Base-by-base conservation (phyloP, 306 rosid genomes). In the Casuarina cunninghamiana region DNA sequence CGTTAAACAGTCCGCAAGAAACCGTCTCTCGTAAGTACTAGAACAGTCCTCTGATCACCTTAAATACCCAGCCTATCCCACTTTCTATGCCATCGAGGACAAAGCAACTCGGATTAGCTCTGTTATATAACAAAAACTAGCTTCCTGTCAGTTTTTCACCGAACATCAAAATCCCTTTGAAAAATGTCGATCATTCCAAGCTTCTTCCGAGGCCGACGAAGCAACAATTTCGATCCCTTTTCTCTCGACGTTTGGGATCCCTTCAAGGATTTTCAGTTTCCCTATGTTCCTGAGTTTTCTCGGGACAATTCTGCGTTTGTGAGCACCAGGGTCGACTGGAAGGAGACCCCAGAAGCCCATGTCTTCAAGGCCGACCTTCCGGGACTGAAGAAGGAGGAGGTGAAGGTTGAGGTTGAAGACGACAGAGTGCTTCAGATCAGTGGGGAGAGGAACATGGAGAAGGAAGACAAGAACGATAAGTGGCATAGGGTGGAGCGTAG, bases 271-370 rank as follows among this genome's bases (percentile, higher is more conserved):
- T 77, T 81, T 38, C 61, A 57, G 0, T 42, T 58, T 9, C 6
- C 75, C 38, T 3, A 2, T 38, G 58, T 78, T 45, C 73, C 87
- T 2, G 77, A 78, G 45, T 44, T 75, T 65, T 70, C 75, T 32
- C 54, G n/a, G 26, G 81, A 78, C 16, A 77, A 66, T 41, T 50
- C 74, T 2, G 82, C 77, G 1, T 10, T 82, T 17, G 73, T 69
- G 10, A 82, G 12, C 61, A 53, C 86, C 0, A 42, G 61, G 3
- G 13, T 83, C 21, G 86, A 83, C 78, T 78, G 86, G 83, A 83
- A 83, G 73, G 86, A 83, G 73, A 84, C 84, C 10, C 77, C 79
- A 6, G 84, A 80, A 55, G 82, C 87, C 17, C 87, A 80, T 53
- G 65, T 80, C 35, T 84, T 84, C 80, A 50, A 73, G 73, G 79